Percentiles rank a stretch among this genome's conserved stretches.
These are phyloP conservation scores for Cladosporium austrohemisphaericum DNA, from an alignment of 2,329 filamentous ascomycete species.

Conservation along the genomic window DNA sequence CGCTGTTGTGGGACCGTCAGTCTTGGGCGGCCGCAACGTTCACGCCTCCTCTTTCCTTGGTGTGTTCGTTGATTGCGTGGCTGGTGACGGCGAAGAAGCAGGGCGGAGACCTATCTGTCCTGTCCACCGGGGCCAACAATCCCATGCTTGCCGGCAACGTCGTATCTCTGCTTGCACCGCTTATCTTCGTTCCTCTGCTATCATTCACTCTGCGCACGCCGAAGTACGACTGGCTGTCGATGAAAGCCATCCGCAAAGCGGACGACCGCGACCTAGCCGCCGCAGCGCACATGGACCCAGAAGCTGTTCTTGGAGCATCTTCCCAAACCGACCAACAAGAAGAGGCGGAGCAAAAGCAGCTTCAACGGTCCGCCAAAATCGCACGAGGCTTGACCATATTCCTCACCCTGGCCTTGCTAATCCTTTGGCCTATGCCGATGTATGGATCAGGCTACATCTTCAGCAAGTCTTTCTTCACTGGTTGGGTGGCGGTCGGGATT, in stretches of 20 bases:
- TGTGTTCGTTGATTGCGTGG: constrained; percentile 69
- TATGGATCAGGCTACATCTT: constrained; percentile 48
- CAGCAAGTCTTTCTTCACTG: constrained; percentile 44
- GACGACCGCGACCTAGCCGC: constrained; percentile 72
- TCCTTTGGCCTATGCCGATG: constrained; percentile 50
- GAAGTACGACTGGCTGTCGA: constrained; percentile 81
- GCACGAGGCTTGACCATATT: constrained; percentile 55
- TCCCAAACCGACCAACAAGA: constrained; percentile 37
- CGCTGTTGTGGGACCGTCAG: constrained; percentile 76
- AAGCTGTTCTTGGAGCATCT: constrained; percentile 56
- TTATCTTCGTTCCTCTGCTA: constrained; percentile 72
- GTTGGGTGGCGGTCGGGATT: constrained; percentile 46
- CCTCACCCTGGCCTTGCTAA: constrained; percentile 54
- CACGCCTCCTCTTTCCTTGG: constrained; percentile 66
- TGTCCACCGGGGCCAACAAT: constrained; percentile 76
- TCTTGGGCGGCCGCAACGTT: constrained; percentile 70
- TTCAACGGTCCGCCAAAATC: constrained; percentile 43
- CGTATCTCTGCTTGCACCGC: constrained; percentile 70
- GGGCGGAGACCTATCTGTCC: constrained; percentile 66
- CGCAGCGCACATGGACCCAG: constrained; percentile 61
- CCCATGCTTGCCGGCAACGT: constrained; percentile 89
- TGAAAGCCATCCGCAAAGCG: constrained; percentile 72
- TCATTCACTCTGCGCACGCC: constrained; percentile 66
- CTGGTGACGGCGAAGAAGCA: constrained; percentile 69
- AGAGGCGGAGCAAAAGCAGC: constrained; percentile 40